Conservation (phyloP, 1,284 basidiomycete species). For the Termitomyces sp. region DNA sequence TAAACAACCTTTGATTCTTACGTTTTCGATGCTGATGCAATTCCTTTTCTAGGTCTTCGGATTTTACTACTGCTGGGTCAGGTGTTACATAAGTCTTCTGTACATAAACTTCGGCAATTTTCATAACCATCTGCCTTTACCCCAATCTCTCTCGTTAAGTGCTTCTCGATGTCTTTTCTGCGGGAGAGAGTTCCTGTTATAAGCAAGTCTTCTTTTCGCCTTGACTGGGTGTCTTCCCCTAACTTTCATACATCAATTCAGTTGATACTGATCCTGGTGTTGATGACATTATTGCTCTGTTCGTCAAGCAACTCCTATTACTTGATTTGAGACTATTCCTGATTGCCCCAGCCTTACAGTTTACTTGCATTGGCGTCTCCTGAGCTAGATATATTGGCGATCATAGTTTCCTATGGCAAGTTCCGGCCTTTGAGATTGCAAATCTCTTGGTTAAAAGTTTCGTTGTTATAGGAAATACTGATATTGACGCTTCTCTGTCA, state of each 20-base stretch:
- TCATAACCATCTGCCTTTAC: background rate
- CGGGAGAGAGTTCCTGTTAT: slow-evolving; percentile 43
- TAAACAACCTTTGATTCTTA: slow-evolving; percentile 38
- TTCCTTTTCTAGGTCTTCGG: background rate
- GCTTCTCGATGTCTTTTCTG: background rate
- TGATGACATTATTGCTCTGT: slow-evolving; percentile 83
- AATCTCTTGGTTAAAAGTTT: background rate
- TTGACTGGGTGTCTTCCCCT: background rate
- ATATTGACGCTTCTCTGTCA: slow-evolving; percentile 56
- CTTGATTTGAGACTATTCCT: background rate
- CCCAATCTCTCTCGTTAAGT: background rate
- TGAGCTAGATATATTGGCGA: slow-evolving; percentile 74
- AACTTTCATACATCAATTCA: slow-evolving; percentile 22
- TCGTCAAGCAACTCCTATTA: slow-evolving; percentile 21
- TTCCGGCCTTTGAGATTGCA: slow-evolving; percentile 2
- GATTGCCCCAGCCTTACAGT: slow-evolving; percentile 27
- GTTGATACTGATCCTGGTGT: slow-evolving; percentile 88
- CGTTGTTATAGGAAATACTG: slow-evolving; percentile 59
- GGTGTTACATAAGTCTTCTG: slow-evolving; percentile 9
- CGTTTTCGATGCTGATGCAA: slow-evolving; percentile 15
- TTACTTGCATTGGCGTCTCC: slow-evolving; percentile 70
- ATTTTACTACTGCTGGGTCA: background rate
- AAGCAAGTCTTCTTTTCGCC: slow-evolving; percentile 35
- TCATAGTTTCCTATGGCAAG: slow-evolving; percentile 75
- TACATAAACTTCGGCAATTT: background rate